Conservation (phyloP, 23 red algal genomes). For the Gracilaria gracilis region DNA sequence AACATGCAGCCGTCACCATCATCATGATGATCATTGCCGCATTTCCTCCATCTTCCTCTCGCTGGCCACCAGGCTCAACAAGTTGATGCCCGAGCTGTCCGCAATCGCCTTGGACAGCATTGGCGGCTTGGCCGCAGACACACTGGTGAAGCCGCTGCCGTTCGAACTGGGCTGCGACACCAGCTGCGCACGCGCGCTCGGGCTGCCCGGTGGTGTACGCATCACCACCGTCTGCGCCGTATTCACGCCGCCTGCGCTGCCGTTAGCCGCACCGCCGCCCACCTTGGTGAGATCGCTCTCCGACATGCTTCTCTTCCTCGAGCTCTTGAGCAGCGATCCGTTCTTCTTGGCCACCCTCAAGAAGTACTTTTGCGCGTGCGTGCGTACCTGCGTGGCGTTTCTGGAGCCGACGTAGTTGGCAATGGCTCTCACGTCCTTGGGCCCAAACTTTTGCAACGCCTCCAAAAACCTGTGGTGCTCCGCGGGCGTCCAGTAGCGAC, state of each 20-base stretch:
- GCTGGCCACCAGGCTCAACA: conserved; percentile 48
- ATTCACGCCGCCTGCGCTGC: neutral
- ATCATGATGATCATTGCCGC: neutral
- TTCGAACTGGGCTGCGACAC: neutral
- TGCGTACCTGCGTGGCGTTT: conserved; percentile 93
- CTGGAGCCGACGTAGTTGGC: conserved; percentile 80
- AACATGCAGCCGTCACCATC: neutral
- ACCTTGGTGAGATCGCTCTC: conserved; percentile 67
- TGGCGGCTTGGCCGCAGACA: conserved; percentile 42
- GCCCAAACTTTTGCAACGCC: conserved; percentile 74
- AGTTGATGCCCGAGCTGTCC: conserved; percentile 53
- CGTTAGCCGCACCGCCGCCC: conserved; percentile 18
- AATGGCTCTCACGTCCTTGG: conserved; percentile 87
- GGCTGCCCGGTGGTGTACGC: conserved; percentile 12
- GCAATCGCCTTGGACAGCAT: conserved; percentile 9
- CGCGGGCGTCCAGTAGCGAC: conserved; percentile 82
- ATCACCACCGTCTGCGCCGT: neutral
- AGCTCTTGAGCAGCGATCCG: conserved; percentile 27
- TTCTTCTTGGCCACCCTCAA: conserved; percentile 75
- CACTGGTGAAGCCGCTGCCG: neutral
- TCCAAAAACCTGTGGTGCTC: conserved; percentile 90
- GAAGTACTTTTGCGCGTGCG: conserved; percentile 92
- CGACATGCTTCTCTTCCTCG: conserved; percentile 72
- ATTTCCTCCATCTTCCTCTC: conserved; percentile 59
- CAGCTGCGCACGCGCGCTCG: neutral